phyloP scores from a whole-genome alignment of 495 filamentous ascomycete genomes.

The Penicillium dipodomyicola region DNA sequence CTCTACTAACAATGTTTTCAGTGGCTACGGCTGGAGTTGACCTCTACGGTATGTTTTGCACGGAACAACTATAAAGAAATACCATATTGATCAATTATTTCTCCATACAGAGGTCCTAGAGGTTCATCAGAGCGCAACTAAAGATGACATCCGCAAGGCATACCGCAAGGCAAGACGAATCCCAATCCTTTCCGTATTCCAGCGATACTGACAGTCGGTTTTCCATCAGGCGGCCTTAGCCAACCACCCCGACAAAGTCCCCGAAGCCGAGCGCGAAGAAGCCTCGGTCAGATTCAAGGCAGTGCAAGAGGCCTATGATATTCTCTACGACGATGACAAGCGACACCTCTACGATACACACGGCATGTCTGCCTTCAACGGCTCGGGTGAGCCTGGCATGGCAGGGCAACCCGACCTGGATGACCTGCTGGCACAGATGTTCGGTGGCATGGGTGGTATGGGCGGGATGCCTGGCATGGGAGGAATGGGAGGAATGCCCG shows the following conservation, averaged over 20 bases:
- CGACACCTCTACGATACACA: conserved; percentile 87
- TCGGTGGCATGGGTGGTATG: conserved; percentile 61
- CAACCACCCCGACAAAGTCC: conserved; percentile 93
- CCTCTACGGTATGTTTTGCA: conserved; percentile 44
- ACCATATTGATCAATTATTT: conserved; percentile 18
- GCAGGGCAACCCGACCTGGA: conserved; percentile 76
- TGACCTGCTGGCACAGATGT: conserved; percentile 92
- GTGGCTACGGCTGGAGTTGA: conserved; percentile 41
- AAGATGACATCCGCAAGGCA: conserved; percentile 91
- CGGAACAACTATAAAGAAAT: neutral
- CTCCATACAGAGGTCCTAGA: conserved; percentile 66
- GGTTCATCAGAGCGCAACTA: conserved; percentile 64
- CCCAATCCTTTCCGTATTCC: neutral
- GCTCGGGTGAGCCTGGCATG: conserved; percentile 62
- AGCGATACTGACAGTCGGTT: conserved; percentile 15
- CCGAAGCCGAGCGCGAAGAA: conserved; percentile 75
- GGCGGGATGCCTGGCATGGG: conserved; percentile 50
- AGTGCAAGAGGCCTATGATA: conserved; percentile 92
- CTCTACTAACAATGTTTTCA: conserved; percentile 26
- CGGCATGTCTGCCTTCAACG: conserved; percentile 92
- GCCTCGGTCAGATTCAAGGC: conserved; percentile 90
- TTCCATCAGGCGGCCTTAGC: conserved; percentile 70
- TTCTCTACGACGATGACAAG: conserved; percentile 93
- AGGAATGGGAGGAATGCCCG: conserved; percentile 60
- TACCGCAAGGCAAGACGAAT: conserved; percentile 76